Base-by-base conservation (phyloP, 2,329 filamentous ascomycete species). In the Chrysoporthe cubensis region DNA sequence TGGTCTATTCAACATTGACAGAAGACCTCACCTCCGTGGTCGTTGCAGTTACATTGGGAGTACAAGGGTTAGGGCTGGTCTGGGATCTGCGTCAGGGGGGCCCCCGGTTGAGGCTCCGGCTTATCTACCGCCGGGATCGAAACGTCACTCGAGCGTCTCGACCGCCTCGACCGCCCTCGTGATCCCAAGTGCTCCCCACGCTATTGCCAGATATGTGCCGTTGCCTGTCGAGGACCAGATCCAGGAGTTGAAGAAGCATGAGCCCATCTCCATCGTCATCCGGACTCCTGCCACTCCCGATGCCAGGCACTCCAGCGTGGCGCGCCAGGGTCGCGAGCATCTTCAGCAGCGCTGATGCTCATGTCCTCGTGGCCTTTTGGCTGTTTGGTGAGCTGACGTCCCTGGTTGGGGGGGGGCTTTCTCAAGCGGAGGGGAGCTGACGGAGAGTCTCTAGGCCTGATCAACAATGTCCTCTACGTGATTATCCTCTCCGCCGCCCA, bases 391-490 rank as follows among this genome's bases (percentile, higher is more conserved):
- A 73, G 80, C 71, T 48, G 11, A 32, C 43, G n/a, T 21, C 40
- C 64, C 42, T 26, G 50, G 37, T n/a, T 48, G 57, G 4, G 21
- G 16, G 21, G 16, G 8, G 3, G 40, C 37, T 13, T 6, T 14
- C 3, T 44, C 57, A 13, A 16, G 18, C 3, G 14, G 32, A 14
- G 4, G 8, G 18, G 40, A 32, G 26, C 11, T 52, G 32, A 14
- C 59, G 14, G 16, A 14, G 26, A 4, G 2, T 18, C 7, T 43
- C 42, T 75, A 95, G 93, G 93, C 64, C 82, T 96, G 21, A 96
- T 98, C 77, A 98, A 99, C 80, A 98, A 98, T 81, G 93, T 98
- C 73, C 91, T 97, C 80, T 98, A 97, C 80, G 95, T 98, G 66
- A 92, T 98, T 78, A 96, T 98, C 76, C 91, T 99, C 75, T 96